These are phyloP conservation scores for Tylopilus felleus DNA, from an alignment of 768 basidiomycete genomes.

Conservation along the genomic window DNA sequence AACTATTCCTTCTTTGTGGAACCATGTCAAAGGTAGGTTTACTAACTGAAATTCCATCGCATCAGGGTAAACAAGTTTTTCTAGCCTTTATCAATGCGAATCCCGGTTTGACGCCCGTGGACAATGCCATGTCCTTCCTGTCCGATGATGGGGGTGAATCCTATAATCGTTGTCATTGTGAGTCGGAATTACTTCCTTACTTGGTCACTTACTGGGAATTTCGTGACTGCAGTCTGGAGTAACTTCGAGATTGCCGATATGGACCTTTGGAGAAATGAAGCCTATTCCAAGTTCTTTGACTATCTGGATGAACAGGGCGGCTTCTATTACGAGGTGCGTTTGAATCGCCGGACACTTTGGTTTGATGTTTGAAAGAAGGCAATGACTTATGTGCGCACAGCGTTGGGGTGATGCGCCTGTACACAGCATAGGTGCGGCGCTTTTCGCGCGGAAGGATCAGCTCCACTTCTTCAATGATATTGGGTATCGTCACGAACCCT, in stretches of 20 bases:
- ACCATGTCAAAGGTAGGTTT: slow-evolving; percentile 57
- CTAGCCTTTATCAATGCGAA: slow-evolving; percentile 67
- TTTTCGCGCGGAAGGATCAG: slow-evolving; percentile 71
- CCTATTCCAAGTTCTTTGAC: slow-evolving; percentile 82
- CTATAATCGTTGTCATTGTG: slow-evolving; percentile 80
- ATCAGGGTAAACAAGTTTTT: not conserved
- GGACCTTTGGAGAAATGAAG: slow-evolving; percentile 83
- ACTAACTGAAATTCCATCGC: not conserved
- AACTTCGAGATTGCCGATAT: slow-evolving; percentile 87
- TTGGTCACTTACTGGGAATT: not conserved
- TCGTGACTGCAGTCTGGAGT: slow-evolving; percentile 53
- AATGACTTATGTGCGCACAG: slow-evolving; percentile 27
- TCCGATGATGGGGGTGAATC: slow-evolving; percentile 65
- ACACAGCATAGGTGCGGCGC: slow-evolving; percentile 76
- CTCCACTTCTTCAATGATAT: slow-evolving; percentile 84
- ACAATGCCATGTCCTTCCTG: slow-evolving; percentile 72
- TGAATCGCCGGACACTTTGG: not conserved
- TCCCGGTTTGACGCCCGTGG: slow-evolving; percentile 54
- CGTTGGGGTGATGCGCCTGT: slow-evolving; percentile 88
- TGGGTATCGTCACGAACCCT: slow-evolving; percentile 78
- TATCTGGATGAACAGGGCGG: slow-evolving; percentile 79
- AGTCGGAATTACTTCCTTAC: slow-evolving; percentile 26
- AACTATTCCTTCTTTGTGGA: slow-evolving; percentile 83
- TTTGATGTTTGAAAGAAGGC: not conserved
- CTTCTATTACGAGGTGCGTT: slow-evolving; percentile 82